Percentiles rank a stretch among this genome's conserved stretches.
These are phyloP conservation scores for Pseudogymnoascus sp. DNA, from an alignment of 2,329 filamentous ascomycete species.

Conservation along the genomic window DNA sequence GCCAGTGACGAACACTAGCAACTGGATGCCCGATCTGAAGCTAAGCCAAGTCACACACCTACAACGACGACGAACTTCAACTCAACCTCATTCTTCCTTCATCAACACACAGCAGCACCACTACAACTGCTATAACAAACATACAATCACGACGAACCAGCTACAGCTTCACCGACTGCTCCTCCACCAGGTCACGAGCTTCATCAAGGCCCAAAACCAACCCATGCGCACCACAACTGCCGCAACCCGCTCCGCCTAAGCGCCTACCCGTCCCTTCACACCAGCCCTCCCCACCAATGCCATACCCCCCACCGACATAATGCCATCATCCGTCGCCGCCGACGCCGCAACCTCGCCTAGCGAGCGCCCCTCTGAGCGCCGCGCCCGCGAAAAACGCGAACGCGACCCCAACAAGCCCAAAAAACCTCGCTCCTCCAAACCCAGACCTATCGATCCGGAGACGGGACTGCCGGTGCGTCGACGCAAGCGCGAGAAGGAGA, in stretches of 20 bases:
- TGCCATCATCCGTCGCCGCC: background rate
- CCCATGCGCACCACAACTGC: conserved; percentile 1
- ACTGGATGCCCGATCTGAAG: conserved; percentile 4
- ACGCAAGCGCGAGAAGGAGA: conserved; percentile 14
- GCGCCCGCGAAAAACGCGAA: conserved; percentile 24
- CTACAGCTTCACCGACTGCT: background rate
- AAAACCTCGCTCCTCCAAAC: conserved; percentile 24
- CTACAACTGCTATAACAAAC: background rate
- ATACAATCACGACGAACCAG: background rate
- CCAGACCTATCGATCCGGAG: conserved; percentile 25
- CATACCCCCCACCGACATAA: background rate
- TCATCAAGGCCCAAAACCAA: background rate
- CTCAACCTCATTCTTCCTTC: background rate
- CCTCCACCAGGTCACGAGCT: background rate
- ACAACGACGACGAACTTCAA: background rate
- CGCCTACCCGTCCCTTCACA: background rate
- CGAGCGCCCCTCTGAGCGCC: conserved; percentile 22
- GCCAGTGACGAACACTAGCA: background rate
- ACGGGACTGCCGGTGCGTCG: conserved; percentile 23
- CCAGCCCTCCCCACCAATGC: background rate
- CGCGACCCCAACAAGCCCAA: conserved; percentile 26
- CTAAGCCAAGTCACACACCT: background rate
- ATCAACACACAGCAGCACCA: background rate
- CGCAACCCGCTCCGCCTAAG: background rate
- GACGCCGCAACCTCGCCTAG: conserved; percentile 19